Conservation (phyloP, 1,284 basidiomycete genomes). For the Trametes versicolor region DNA sequence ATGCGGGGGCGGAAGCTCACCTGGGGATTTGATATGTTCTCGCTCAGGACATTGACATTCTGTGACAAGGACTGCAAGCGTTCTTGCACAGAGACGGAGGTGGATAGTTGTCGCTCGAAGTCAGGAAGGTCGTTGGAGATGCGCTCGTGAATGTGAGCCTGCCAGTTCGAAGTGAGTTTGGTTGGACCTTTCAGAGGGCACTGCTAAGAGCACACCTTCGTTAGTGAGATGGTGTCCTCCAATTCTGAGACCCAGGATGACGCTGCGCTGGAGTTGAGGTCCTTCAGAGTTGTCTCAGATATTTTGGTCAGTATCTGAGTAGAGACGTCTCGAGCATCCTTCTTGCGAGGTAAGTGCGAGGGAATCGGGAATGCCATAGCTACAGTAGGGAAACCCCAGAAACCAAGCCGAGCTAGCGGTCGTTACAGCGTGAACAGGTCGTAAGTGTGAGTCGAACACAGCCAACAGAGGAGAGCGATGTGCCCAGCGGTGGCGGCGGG, state of each 20-base stretch:
- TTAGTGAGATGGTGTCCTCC: slow-evolving; percentile 69
- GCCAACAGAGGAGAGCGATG: background rate
- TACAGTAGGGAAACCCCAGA: background rate
- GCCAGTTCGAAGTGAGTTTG: slow-evolving; percentile 40
- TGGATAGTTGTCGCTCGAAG: slow-evolving; percentile 70
- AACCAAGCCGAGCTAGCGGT: background rate
- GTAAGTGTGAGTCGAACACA: background rate
- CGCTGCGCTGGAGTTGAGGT: slow-evolving; percentile 66
- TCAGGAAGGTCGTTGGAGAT: slow-evolving; percentile 68
- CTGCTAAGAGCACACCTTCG: slow-evolving; percentile 60
- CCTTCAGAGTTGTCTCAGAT: slow-evolving; percentile 64
- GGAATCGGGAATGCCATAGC: slow-evolving; percentile 78
- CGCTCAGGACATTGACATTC: slow-evolving; percentile 62
- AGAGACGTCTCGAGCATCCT: slow-evolving; percentile 66
- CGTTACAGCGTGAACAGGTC: background rate
- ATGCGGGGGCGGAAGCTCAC: slow-evolving; percentile 48
- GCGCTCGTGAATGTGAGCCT: slow-evolving; percentile 71
- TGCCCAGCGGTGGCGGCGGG: slow-evolving; percentile 10
- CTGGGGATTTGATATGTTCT: slow-evolving; percentile 63
- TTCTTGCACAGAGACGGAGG: slow-evolving; percentile 69
- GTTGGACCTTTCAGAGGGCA: background rate
- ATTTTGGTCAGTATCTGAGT: slow-evolving; percentile 75
- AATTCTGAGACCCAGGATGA: slow-evolving; percentile 77
- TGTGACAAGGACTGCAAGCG: slow-evolving; percentile 61
- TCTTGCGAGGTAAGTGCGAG: slow-evolving; percentile 68